Percentiles rank a stretch among this genome's conserved stretches.
Conservation (phyloP, 1,284 basidiomycete species). For the Coniophora puteana region DNA sequence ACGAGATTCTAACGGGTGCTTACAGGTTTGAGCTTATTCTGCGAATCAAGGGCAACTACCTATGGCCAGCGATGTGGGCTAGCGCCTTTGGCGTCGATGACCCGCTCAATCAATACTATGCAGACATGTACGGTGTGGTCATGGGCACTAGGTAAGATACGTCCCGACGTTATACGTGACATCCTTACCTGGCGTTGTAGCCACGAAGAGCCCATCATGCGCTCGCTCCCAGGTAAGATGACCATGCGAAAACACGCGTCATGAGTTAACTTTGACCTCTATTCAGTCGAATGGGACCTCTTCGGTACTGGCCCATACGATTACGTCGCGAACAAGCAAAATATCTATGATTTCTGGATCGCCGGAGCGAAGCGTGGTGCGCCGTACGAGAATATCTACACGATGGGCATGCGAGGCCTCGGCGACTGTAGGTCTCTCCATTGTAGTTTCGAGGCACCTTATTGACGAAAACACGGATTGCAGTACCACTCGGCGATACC, state of each 20-base stretch:
- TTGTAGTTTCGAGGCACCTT: not conserved
- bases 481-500: constrained; percentile 49
- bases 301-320: constrained; percentile 60
- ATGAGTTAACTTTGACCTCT: too few relatives aligned
- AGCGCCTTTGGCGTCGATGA: constrained; percentile 71
- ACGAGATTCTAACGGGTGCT: too few relatives aligned
- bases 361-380: constrained; percentile 53
- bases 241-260: too few relatives aligned
- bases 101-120: constrained; percentile 56
- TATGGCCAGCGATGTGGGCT: constrained; percentile 51
- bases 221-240: constrained; percentile 49
- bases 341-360: constrained; percentile 58
- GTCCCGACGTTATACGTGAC: not conserved
- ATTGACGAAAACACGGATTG: not conserved
- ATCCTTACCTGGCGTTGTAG: constrained; percentile 32
- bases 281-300: constrained; percentile 43
- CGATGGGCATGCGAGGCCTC: constrained; percentile 64
- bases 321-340: constrained; percentile 47
- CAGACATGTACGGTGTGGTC: constrained; percentile 65
- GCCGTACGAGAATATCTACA: constrained; percentile 57
- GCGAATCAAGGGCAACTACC: constrained; percentile 65
- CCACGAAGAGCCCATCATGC: constrained; percentile 67
- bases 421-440: constrained; percentile 47
- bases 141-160: constrained; percentile 55
- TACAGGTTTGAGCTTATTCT: constrained; percentile 62